Evolutionary conservation across 306 rosid genomes (phyloP).

Genomic region (Biancaea sappan): DNA sequence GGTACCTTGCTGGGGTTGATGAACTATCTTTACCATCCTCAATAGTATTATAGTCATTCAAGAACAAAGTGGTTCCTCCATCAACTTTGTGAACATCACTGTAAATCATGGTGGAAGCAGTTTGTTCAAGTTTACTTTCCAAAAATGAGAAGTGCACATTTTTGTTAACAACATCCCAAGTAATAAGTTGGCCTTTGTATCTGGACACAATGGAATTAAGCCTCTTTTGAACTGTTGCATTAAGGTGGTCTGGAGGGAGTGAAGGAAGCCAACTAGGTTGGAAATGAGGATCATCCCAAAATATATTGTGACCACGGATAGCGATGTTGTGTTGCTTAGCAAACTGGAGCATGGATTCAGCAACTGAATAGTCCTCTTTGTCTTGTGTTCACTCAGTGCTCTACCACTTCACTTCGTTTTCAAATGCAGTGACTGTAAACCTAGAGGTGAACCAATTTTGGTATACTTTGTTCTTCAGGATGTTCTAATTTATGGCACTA

Average conservation of each 20-base stretch:
- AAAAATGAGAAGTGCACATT: slow-evolving; percentile 59
- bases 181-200: too few species aligned
- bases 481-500: slow-evolving; percentile 50
- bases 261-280: slow-evolving; percentile 56
- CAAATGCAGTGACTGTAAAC: slow-evolving; percentile 64
- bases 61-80: slow-evolving; percentile 42
- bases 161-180: slow-evolving; percentile 67
- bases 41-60: slow-evolving; percentile 71
- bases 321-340: slow-evolving; percentile 42
- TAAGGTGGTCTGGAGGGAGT: slow-evolving; percentile 24
- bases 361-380: slow-evolving; percentile 36
- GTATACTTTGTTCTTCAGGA: slow-evolving; percentile 52
- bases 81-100: slow-evolving; percentile 48
- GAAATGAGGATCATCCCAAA: slow-evolving; percentile 61
- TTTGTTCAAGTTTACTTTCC: slow-evolving; percentile 45
- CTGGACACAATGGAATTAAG: too few species aligned
- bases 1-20: slow-evolving; percentile 47
- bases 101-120: slow-evolving; percentile 41
- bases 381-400: slow-evolving; percentile 47
- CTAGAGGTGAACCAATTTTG: slow-evolving; percentile 70
- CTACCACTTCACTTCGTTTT: slow-evolving; percentile 82
- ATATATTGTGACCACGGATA: slow-evolving; percentile 63
- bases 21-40: slow-evolving; percentile 52
- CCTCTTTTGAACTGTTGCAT: too few species aligned
- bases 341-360: slow-evolving; percentile 64